Conservation (phyloP, 78 protist species). For the Polysphondylium violaceum region DNA sequence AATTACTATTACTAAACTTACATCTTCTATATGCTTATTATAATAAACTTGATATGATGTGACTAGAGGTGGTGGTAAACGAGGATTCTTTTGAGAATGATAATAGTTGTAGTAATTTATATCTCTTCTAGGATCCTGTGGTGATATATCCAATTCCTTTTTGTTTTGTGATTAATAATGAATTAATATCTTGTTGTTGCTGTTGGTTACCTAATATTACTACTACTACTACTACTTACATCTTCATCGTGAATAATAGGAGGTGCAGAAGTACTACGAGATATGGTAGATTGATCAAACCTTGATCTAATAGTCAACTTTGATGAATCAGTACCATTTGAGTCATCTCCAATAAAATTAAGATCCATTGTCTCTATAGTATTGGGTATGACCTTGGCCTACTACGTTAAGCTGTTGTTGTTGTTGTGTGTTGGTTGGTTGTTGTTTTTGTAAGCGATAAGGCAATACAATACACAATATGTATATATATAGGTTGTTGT, state of each 20-base stretch:
- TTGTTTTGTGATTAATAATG: background rate
- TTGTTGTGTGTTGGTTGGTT: background rate
- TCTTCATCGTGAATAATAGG: constrained; percentile 73
- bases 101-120: constrained; percentile 72
- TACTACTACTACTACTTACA: background rate
- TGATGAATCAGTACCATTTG: constrained; percentile 55
- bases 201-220: background rate
- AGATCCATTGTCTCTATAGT: constrained; percentile 28
- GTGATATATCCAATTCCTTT: constrained; percentile 41
- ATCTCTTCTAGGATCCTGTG: constrained; percentile 79
- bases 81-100: constrained; percentile 80
- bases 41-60: constrained; percentile 58
- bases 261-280: constrained; percentile 78
- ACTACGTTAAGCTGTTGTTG: background rate
- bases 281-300: constrained; percentile 49
- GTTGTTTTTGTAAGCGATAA: background rate
- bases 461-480: background rate
- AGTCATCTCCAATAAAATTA: constrained; percentile 32
- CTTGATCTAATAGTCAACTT: constrained; percentile 59
- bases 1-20: background rate
- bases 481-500: background rate
- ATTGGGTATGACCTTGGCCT: background rate
- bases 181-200: background rate
- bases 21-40: constrained; percentile 25
- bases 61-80: constrained; percentile 82